These are phyloP conservation scores for Phytophthora podocarpi DNA, from an alignment of 352 stramenopile genomes.

Conservation along the genomic window DNA sequence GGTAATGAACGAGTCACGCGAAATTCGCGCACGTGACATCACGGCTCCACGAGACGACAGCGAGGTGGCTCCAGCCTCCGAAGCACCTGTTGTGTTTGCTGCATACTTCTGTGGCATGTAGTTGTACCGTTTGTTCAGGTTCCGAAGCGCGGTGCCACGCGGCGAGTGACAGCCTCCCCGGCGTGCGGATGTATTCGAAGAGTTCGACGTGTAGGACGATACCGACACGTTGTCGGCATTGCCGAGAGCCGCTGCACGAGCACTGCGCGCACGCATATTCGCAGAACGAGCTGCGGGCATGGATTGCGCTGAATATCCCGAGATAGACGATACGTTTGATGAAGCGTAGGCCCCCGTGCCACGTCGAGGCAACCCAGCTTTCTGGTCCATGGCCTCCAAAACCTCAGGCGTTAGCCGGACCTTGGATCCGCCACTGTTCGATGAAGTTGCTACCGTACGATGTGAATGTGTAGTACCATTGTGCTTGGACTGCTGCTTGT, in stretches of 20 bases:
- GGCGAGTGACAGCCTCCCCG: conserved; percentile 32
- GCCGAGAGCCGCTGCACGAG: conserved; percentile 30
- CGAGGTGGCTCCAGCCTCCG: conserved; percentile 51
- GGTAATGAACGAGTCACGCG: conserved; percentile 74
- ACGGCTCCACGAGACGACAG: conserved; percentile 73
- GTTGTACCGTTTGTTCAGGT: conserved; percentile 68
- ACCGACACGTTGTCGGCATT: conserved; percentile 61
- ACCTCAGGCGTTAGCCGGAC: conserved; percentile 61
- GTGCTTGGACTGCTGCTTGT: conserved; percentile 21
- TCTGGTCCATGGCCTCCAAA: conserved; percentile 62
- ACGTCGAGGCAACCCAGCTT: conserved; percentile 53
- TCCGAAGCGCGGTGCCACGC: conserved; percentile 50
- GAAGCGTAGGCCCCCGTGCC: conserved; percentile 52
- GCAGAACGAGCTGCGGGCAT: conserved; percentile 37
- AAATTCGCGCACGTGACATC: conserved; percentile 64
- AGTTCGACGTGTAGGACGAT: conserved; percentile 62
- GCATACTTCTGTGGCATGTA: conserved; percentile 71
- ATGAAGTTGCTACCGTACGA: conserved; percentile 15
- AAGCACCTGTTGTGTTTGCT: conserved; percentile 32
- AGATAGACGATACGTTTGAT: conserved; percentile 72
- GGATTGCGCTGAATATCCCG: conserved; percentile 57
- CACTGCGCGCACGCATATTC: conserved; percentile 37
- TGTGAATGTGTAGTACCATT: conserved; percentile 13
- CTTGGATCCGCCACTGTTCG: conserved; percentile 35
- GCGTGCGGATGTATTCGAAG: conserved; percentile 40